Base-by-base conservation (phyloP, 176 grass and related monocot species). In the Aechmea fasciata region DNA sequence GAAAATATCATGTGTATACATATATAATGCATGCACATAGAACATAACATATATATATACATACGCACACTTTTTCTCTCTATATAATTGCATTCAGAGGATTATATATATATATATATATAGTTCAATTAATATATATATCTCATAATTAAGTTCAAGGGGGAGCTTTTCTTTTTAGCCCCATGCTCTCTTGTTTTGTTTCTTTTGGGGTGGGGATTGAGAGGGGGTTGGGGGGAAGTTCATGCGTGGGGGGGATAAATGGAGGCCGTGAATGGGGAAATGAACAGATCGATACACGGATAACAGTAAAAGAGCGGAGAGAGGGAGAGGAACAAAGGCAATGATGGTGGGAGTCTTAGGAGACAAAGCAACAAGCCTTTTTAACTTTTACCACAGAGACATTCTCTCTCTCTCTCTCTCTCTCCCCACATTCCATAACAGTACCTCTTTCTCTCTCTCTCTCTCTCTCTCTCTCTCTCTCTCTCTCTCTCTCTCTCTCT, bases 401-500 rank as follows among this genome's bases (percentile, higher is more conserved):
- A 41, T 17, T 22, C 57, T 63, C 57, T 77, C 81, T 13, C 24
- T 26, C 63, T 26, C 85, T 83, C 63, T 22, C 22, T 24, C 5
- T 48, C 70, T 86, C 80, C 80, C 80, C 79, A 76, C 80, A 26
- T 26, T 26, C 25, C 25, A 26, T 23, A 23, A 23, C 25, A 26
- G 24, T 1, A 24, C 24, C 0, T 1, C 14, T 53, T 52, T 74
- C 81, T 83, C 80, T 73, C 61, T 66, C 4, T 20, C 83, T 65
- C 80, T 83, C 75, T 73, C 77, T 11, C 5, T 13, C 76, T 33
- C 70, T 76, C 80, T 79, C 74, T 74, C 79, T 71, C 72, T 51
- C 80, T 79, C 75, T 82, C 82, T 75, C 72, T 64, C 50, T 50
- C 64, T 76, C 26, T 66, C 54, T 23, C 22, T 23, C 22, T 23